A percentile compares a stretch with the other conserved stretches of the same genome.
Evolutionary conservation across 2,329 filamentous ascomycete species (phyloP).

Genomic region (Aspergillus phoenicis): DNA sequence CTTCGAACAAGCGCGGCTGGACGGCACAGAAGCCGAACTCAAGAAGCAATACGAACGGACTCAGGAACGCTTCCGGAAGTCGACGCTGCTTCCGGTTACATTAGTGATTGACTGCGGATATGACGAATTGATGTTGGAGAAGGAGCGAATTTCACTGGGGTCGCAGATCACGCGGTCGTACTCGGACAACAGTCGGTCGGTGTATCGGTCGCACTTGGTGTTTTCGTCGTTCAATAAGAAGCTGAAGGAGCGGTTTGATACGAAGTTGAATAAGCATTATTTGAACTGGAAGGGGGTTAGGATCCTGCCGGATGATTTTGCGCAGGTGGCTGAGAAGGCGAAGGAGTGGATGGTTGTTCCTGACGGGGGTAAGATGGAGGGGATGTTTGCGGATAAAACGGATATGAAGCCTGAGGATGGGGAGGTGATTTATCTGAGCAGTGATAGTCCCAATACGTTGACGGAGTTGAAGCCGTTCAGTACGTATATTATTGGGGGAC

Average conservation of each 20-base stretch:
- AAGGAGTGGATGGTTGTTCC: slow-evolving; percentile 66
- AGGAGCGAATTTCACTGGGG: slow-evolving; percentile 79
- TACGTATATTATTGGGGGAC: slow-evolving; percentile 88
- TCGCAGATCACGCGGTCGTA: slow-evolving; percentile 86
- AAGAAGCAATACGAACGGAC: slow-evolving; percentile 29
- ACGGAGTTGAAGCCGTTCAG: slow-evolving; percentile 82
- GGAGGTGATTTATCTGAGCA: slow-evolving; percentile 83
- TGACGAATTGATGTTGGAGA: slow-evolving; percentile 84
- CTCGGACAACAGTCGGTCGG: slow-evolving; percentile 76
- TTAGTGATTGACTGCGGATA: slow-evolving; percentile 91
- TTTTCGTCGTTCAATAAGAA: slow-evolving; percentile 76
- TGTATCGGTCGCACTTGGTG: slow-evolving; percentile 70
- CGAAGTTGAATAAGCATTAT: slow-evolving; percentile 70
- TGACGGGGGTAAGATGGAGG: slow-evolving; percentile 60
- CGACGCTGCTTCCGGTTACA: slow-evolving; percentile 70
- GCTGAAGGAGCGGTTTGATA: slow-evolving; percentile 79
- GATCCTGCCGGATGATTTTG: slow-evolving; percentile 74
- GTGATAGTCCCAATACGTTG: slow-evolving; percentile 85
- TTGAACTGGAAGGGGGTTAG: slow-evolving; percentile 76
- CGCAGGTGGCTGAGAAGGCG: slow-evolving; percentile 66
- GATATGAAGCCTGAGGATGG: slow-evolving; percentile 45
- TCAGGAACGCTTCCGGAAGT: slow-evolving; percentile 33
- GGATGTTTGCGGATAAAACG: slow-evolving; percentile 54
- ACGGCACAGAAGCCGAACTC: slow-evolving; percentile 30
- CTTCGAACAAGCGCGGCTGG: slow-evolving; percentile 38